Evolutionary conservation across 768 basidiomycete genomes (phyloP), one percentile per base, ranked within the genome.

Genomic region (Cyclocybe aegerita): DNA sequence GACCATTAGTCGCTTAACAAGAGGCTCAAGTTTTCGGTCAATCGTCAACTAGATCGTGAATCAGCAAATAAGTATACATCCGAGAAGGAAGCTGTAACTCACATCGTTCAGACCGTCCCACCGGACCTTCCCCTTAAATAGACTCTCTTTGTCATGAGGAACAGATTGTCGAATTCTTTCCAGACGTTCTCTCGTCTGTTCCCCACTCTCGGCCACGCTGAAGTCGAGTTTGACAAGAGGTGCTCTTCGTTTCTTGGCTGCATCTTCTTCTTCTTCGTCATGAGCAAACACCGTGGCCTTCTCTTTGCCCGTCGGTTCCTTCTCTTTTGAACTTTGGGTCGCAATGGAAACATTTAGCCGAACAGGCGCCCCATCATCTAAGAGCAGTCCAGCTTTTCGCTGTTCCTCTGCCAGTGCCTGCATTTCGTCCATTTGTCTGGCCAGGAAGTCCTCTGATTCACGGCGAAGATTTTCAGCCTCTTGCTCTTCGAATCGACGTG

Each of bases 401-500:
- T 97, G 93, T 61, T 95, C 89, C 44, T 90, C 90, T 9, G 90
- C 90, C 29, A 96, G 73, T 2, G 90, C 87, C 57, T 93, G 92
- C 85, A 96, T 89, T 66, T 98, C 94, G 55, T 91, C 91, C 91
- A 96, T 93, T 63, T 97, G 94, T 48, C 85, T 80, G 33, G 91
- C 90, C 52, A 98, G 77, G 79, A 98, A 97, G 55, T 85, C 88
- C 67, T 98, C 96, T 0, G 93, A 93, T 68, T 98, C 93, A 43
- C 84, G 80, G 33, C 92, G 83, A 16, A 97, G 76, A 58, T 91
- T 89, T 64, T 90, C 93, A 7, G 84, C 82, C 68, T 97, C 93
- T 45, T 88, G 86, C 40, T 87, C 86, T 68, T 97, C 95, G 51
- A 85, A 85, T 29, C 79, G 72, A 11, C 90, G 82, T 33, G 92